Evolutionary conservation across 164 flowering plant genomes (phyloP).

Genomic region (Vitis riparia): DNA sequence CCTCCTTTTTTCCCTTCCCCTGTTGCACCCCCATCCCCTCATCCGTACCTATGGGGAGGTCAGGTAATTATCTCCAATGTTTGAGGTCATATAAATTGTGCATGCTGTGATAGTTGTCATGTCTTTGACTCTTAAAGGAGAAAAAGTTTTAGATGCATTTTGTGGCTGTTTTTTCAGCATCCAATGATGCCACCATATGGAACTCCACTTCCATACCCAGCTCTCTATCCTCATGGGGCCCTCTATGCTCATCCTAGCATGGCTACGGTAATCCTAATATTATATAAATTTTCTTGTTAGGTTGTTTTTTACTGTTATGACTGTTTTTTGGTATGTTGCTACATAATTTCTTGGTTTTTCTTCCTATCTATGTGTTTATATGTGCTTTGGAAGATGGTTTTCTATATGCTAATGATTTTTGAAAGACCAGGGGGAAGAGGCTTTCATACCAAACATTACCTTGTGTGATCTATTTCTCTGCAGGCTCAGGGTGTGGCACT

Average conservation of each 20-base stretch:
- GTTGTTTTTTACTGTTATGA: background rate
- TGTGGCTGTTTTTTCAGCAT: slow-evolving; percentile 6
- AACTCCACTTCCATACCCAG: slow-evolving; percentile 10
- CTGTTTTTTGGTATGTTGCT: too few relatives aligned
- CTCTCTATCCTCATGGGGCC: slow-evolving; percentile 7
- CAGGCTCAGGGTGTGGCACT: slow-evolving; percentile 3
- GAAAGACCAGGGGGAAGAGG: background rate
- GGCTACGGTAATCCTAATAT: background rate
- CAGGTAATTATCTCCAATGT: background rate
- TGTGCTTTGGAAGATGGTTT: too few relatives aligned
- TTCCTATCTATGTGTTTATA: too few relatives aligned
- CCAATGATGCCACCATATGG: slow-evolving; percentile 7
- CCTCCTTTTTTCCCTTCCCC: slow-evolving; percentile 9
- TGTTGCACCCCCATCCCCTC: slow-evolving; percentile 9
- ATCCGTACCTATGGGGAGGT: slow-evolving; percentile 10
- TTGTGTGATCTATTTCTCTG: background rate
- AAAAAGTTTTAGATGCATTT: background rate
- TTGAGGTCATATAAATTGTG: background rate
- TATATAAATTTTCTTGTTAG: background rate
- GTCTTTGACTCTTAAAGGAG: background rate
- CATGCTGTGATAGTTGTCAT: background rate
- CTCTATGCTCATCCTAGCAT: slow-evolving; percentile 10
- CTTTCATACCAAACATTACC: background rate
- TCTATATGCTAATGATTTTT: too few relatives aligned
- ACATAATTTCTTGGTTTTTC: too few relatives aligned